Evolutionary conservation across 2,329 filamentous ascomycete species (phyloP).

Genomic region (Stenocarpella maydis): DNA sequence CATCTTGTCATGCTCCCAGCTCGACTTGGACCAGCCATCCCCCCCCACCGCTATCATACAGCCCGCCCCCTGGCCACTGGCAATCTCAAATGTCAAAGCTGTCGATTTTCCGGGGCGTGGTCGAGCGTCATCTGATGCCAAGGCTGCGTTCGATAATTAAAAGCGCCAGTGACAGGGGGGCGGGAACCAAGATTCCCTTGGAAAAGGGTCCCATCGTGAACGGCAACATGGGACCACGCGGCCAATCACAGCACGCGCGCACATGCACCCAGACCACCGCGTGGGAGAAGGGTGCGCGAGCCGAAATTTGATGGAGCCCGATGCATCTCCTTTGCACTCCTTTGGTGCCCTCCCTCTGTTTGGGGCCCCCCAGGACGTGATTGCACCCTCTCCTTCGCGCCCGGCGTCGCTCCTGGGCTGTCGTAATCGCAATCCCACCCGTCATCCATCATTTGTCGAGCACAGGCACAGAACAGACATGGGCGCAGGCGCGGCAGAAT

Average conservation of each 20-base stretch:
- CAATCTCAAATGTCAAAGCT: neutral
- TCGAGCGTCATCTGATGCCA: conserved; percentile 25
- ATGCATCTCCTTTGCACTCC: conserved; percentile 20
- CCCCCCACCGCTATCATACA: too few relatives aligned
- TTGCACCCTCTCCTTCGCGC: conserved; percentile 25
- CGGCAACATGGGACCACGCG: conserved; percentile 14
- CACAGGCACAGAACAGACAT: too few relatives aligned
- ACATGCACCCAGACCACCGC: neutral
- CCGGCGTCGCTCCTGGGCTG: conserved; percentile 15
- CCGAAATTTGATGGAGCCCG: conserved; percentile 28
- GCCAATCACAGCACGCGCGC: conserved; percentile 15
- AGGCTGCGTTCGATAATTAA: conserved; percentile 25
- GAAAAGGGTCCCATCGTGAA: conserved; percentile 16
- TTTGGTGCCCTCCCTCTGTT: neutral
- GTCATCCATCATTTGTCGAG: too few relatives aligned
- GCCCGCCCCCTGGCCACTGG: neutral
- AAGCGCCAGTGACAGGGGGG: conserved; percentile 21
- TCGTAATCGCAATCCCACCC: conserved; percentile 22
- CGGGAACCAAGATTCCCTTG: conserved; percentile 22
- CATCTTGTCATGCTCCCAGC: neutral
- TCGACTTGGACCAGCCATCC: neutral
- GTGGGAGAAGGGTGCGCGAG: conserved; percentile 16
- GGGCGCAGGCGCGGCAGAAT: conserved; percentile 3
- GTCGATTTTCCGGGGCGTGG: conserved; percentile 6
- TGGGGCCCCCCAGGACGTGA: conserved; percentile 17